phyloP scores from a whole-genome alignment of 2,329 filamentous ascomycete genomes.

The Diplodia sapinea region DNA sequence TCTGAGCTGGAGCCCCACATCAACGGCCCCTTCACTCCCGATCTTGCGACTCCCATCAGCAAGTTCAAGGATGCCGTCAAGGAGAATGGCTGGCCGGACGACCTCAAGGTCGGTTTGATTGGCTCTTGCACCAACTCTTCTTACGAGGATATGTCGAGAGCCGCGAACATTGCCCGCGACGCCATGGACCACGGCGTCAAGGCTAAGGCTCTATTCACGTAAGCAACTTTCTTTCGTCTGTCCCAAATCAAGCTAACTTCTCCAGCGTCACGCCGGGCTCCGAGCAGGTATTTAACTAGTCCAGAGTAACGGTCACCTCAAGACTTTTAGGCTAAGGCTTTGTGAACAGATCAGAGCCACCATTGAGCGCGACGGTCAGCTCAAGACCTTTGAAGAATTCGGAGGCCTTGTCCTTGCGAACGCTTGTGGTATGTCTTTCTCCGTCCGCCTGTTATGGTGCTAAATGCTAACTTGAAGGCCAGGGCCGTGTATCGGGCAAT shows the following conservation, averaged over 20 bases:
- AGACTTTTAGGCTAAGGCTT: too few species aligned
- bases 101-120: constrained; percentile 95
- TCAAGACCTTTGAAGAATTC: constrained; percentile 94
- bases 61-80: constrained; percentile 96
- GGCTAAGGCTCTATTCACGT: constrained; percentile 86
- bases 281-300: constrained; percentile 43
- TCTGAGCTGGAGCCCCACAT: constrained; percentile 95
- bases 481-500: too few species aligned
- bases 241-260: too few species aligned
- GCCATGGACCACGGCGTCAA: constrained; percentile 92
- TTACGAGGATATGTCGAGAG: constrained; percentile 90
- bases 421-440: too few species aligned
- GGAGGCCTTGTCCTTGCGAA: too few species aligned
- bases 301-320: too few species aligned
- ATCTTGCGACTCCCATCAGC: constrained; percentile 96
- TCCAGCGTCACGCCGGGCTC: constrained; percentile 82
- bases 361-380: constrained; percentile 86
- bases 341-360: constrained; percentile 87
- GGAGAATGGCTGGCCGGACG: constrained; percentile 93
- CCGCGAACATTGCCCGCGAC: constrained; percentile 87
- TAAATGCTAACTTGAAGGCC: too few species aligned
- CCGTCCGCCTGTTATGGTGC: too few species aligned
- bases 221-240: too few species aligned
- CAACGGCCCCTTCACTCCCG: constrained; percentile 98
- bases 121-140: constrained; percentile 97